These are phyloP conservation scores for Aspergillus spinulosporus DNA, from an alignment of 2,329 filamentous ascomycete species.

Conservation along the genomic window DNA sequence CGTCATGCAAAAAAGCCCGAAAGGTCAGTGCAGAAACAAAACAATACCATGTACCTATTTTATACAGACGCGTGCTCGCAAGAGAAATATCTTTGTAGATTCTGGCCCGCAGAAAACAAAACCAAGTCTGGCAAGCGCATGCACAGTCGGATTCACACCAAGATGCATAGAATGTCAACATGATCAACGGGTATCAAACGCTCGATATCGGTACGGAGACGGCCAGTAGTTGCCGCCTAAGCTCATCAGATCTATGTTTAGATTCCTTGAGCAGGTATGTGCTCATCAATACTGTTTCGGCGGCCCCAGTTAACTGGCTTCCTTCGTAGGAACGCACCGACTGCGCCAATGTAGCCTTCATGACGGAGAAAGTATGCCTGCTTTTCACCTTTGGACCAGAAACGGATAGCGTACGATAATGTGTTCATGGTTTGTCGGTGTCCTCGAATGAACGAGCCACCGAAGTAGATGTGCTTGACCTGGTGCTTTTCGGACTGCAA, in stretches of 20 bases:
- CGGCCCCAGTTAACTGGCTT: conserved; percentile 91
- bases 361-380: conserved; percentile 95
- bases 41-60: neutral
- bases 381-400: conserved; percentile 92
- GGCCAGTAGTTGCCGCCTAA: conserved; percentile 11
- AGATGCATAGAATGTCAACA: conserved; percentile 16
- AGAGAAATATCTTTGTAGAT: conserved; percentile 5
- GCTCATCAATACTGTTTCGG: conserved; percentile 70
- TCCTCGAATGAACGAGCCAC: conserved; percentile 92
- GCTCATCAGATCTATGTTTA: neutral
- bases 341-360: conserved; percentile 90
- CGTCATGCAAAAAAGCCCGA: neutral
- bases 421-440: conserved; percentile 98
- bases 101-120: conserved; percentile 12
- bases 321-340: conserved; percentile 89
- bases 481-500: conserved; percentile 95
- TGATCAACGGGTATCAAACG: conserved; percentile 25
- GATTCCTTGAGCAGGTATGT: conserved; percentile 27
- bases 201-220: conserved; percentile 10
- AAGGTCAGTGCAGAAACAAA: neutral
- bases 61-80: conserved; percentile 12
- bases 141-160: conserved; percentile 9
- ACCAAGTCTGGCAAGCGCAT: conserved; percentile 10
- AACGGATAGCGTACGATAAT: conserved; percentile 91
- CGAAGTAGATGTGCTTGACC: conserved; percentile 92